Conservation (phyloP, 345 rosid genomes). For the Carallia pectinifolia region DNA sequence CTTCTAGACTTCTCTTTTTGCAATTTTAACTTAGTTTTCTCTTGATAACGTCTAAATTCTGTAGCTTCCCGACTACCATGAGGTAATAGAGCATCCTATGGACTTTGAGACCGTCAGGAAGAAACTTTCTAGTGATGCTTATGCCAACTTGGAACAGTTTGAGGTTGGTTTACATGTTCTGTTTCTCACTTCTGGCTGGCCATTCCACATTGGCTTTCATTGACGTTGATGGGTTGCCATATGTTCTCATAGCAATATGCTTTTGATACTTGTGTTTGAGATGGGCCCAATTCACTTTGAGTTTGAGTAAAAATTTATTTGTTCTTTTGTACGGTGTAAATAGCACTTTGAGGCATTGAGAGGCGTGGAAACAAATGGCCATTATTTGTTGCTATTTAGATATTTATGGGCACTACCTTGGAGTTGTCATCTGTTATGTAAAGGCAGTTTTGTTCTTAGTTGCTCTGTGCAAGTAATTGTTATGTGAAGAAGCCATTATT, state of each 20-base stretch:
- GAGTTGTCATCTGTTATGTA: too few relatives aligned
- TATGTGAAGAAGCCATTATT: too few relatives aligned
- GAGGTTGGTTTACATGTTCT: conserved; percentile 20
- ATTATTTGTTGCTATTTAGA: too few relatives aligned
- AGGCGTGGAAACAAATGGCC: too few relatives aligned
- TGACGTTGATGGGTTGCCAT: background rate
- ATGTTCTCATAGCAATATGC: background rate
- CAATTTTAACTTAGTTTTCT: background rate
- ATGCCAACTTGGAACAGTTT: conserved; percentile 27
- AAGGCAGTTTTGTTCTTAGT: too few relatives aligned
- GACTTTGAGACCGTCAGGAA: conserved; percentile 28
- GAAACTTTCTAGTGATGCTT: conserved; percentile 19
- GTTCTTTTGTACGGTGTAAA: too few relatives aligned
- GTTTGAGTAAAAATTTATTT: background rate
- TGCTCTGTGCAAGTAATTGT: too few relatives aligned
- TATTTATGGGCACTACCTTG: too few relatives aligned
- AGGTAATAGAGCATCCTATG: conserved; percentile 31
- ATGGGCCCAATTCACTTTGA: background rate
- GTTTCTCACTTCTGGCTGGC: background rate
- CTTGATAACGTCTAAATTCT: background rate
- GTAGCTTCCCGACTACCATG: conserved; percentile 36
- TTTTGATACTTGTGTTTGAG: background rate
- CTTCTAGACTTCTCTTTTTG: background rate
- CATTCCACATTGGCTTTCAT: background rate
- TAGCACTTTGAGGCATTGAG: too few relatives aligned